Conservation (phyloP, 306 rosid genomes). For the Malus fusca region DNA sequence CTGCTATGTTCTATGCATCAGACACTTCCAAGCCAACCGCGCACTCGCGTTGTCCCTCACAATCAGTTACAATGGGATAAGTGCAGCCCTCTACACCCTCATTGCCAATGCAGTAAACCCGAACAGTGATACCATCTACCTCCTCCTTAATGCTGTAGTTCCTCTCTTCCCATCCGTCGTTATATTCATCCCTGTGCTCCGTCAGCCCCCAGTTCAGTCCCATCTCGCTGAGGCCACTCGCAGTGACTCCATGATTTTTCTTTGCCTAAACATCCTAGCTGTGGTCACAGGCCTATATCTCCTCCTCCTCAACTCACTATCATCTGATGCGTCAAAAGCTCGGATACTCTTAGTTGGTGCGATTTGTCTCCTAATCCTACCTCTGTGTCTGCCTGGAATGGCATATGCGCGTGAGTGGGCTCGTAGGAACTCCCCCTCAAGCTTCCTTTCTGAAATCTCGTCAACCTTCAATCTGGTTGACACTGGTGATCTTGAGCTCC, state of each 20-base stretch:
- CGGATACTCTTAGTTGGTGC: conserved; percentile 52
- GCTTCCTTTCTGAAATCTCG: conserved; percentile 9
- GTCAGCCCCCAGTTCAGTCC: conserved; percentile 27
- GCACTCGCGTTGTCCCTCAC: conserved; percentile 65
- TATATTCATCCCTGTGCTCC: conserved; percentile 46
- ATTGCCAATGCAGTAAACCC: conserved; percentile 59
- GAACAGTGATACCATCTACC: conserved; percentile 32
- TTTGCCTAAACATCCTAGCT: conserved; percentile 55
- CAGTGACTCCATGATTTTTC: conserved; percentile 33
- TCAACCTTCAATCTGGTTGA: conserved; percentile 17
- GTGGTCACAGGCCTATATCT: conserved; percentile 65
- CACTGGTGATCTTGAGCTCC: conserved; percentile 32
- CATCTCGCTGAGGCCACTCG: conserved; percentile 6
- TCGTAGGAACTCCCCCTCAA: neutral
- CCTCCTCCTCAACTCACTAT: conserved; percentile 37
- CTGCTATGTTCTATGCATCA: conserved; percentile 63
- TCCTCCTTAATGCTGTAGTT: conserved; percentile 57
- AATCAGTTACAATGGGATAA: conserved; percentile 67
- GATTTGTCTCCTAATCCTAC: conserved; percentile 35
- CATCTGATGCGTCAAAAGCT: conserved; percentile 23
- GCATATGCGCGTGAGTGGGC: conserved; percentile 29
- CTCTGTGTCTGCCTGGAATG: conserved; percentile 39
- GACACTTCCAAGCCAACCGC: conserved; percentile 44
- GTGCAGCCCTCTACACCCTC: conserved; percentile 69
- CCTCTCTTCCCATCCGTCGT: conserved; percentile 47